A percentile compares a stretch with the other conserved stretches of the same genome.
Conservation (phyloP, 1,284 basidiomycete species). For the Rhodotorula sp. region DNA sequence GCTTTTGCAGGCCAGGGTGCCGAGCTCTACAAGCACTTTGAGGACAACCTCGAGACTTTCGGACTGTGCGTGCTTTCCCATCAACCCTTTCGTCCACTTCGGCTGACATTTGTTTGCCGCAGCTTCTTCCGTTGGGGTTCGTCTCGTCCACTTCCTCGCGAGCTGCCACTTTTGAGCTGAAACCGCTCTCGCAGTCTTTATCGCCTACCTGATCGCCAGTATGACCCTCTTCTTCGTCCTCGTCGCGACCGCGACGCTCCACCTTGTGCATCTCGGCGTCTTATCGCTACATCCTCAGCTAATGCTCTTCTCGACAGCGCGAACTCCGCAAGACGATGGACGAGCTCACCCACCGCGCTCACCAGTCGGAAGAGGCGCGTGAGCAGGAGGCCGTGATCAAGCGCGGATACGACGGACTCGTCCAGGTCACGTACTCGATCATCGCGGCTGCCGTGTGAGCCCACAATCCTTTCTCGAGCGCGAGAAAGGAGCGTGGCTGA, state of each 20-base stretch:
- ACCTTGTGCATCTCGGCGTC: constrained; percentile 6
- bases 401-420: constrained; percentile 8
- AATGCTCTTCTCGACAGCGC: neutral
- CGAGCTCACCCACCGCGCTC: neutral
- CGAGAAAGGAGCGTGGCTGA: neutral
- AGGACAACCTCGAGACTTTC: neutral
- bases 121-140: constrained; percentile 26
- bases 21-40: neutral
- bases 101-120: neutral
- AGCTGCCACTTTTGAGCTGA: neutral
- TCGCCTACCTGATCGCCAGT: constrained; percentile 12
- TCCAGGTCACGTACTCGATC: constrained; percentile 2
- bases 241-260: constrained; percentile 6
- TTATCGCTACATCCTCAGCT: neutral
- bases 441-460: constrained; percentile 2
- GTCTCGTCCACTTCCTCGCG: neutral
- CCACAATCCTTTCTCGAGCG: neutral
- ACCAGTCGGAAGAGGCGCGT: constrained; percentile 6
- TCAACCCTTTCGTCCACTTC: neutral
- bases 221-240: constrained; percentile 5
- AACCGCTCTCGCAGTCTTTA: neutral
- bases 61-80: constrained; percentile 2
- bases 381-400: constrained; percentile 14
- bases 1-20: neutral
- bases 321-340: constrained; percentile 25